Evolutionary conservation across 169 alveolate genomes (phyloP).

Genomic region (Plasmodium chabaudi): DNA sequence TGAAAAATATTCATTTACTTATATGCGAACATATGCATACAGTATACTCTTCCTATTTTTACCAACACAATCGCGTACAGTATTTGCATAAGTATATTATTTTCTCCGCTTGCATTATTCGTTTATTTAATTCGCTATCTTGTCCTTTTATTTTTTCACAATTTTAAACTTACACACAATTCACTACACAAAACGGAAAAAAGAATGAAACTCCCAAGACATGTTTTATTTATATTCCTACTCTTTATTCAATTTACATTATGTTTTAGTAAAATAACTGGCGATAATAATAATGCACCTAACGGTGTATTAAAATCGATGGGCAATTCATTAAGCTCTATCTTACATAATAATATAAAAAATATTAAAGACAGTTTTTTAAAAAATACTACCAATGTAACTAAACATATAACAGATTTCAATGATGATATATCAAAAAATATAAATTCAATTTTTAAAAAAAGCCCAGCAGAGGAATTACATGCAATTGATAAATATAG

Average conservation of each 20-base stretch:
- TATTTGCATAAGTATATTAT: no score
- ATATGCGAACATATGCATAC: no score
- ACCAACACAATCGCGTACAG: no score
- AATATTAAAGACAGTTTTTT: constrained; percentile 26
- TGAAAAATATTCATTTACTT: no score
- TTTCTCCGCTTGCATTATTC: no score
- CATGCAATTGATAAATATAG: constrained; percentile 13
- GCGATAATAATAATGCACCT: background rate
- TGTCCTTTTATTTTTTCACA: no score
- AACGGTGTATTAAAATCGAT: constrained; percentile 8
- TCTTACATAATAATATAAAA: background rate
- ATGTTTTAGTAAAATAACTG: background rate
- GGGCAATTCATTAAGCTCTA: background rate
- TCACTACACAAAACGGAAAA: no score
- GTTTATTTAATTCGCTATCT: no score
- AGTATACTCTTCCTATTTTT: no score
- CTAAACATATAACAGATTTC: constrained; percentile 17
- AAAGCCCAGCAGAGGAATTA: constrained; percentile 23
- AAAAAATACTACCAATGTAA: constrained; percentile 3
- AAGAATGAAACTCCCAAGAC: no score
- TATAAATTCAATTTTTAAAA: constrained; percentile 18
- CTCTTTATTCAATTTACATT: background rate
- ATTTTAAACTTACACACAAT: no score
- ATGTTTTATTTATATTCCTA: no score
- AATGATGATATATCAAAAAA: constrained; percentile 41